Conservation (phyloP, 2,329 filamentous ascomycete species). For the Nothophoma quercina region DNA sequence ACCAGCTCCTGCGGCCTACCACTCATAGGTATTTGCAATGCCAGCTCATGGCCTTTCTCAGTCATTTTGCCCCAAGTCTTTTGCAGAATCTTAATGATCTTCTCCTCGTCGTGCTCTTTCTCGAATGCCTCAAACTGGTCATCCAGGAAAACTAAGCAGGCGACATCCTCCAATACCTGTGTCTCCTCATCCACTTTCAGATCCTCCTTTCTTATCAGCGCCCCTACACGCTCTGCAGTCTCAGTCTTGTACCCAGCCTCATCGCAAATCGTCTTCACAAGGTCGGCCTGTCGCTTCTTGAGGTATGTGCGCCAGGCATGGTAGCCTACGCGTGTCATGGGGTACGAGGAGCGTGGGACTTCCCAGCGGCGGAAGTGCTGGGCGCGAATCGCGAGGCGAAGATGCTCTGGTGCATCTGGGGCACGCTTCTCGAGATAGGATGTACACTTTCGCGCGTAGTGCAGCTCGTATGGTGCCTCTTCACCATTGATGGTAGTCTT, state of each 20-base stretch:
- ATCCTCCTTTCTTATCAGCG: slow-evolving; percentile 81
- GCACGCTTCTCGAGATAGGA: slow-evolving; percentile 69
- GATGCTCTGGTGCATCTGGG: slow-evolving; percentile 68
- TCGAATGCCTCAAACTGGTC: slow-evolving; percentile 87
- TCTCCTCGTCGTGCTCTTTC: slow-evolving; percentile 75
- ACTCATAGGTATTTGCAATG: slow-evolving; percentile 45
- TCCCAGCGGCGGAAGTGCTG: slow-evolving; percentile 91
- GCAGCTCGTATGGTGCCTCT: slow-evolving; percentile 75
- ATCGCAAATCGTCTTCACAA: slow-evolving; percentile 63
- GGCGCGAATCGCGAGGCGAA: slow-evolving; percentile 80
- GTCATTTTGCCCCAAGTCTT: slow-evolving; percentile 55
- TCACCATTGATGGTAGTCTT: slow-evolving; percentile 55
- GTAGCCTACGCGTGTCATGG: slow-evolving; percentile 78
- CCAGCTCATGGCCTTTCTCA: slow-evolving; percentile 43
- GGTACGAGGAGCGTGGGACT: slow-evolving; percentile 75
- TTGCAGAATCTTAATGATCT: slow-evolving; percentile 65
- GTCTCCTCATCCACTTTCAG: slow-evolving; percentile 71
- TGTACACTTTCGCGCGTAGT: slow-evolving; percentile 84
- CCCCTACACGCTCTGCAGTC: slow-evolving; percentile 69
- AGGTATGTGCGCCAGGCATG: slow-evolving; percentile 79
- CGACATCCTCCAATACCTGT: slow-evolving; percentile 83
- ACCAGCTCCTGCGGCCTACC: slow-evolving; percentile 40
- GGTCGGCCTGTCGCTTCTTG: slow-evolving; percentile 73
- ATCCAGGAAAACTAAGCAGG: slow-evolving; percentile 86
- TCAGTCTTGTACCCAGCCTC: slow-evolving; percentile 59